Conservation (phyloP, 768 basidiomycete genomes). For the Hypsizygus marmoreus region DNA sequence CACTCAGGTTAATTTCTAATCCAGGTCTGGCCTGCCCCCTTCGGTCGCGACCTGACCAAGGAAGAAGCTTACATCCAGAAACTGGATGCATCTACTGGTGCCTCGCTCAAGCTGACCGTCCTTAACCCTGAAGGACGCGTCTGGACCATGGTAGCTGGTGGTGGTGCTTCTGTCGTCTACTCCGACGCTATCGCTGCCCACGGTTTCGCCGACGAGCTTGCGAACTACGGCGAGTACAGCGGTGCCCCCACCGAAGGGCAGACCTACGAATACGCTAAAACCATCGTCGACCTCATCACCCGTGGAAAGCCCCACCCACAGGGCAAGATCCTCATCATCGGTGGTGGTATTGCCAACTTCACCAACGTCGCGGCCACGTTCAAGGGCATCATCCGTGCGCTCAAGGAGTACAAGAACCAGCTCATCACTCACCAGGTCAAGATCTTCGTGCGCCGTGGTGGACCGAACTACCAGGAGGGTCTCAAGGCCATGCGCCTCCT, state of each 20-base stretch:
- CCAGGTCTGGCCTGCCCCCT: constrained; percentile 86
- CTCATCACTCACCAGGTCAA: constrained; percentile 84
- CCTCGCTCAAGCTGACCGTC: constrained; percentile 97
- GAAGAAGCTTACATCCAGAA: constrained; percentile 99
- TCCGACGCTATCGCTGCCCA: constrained; percentile 86
- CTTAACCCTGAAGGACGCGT: constrained; percentile 93
- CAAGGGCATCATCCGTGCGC: constrained; percentile 98
- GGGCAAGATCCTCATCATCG: constrained; percentile 99
- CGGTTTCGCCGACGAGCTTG: constrained; percentile 95
- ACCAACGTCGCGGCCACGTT: constrained; percentile 99
- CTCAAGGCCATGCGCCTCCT: constrained; percentile 98
- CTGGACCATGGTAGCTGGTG: constrained; percentile 99
- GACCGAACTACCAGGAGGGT: constrained; percentile 97
- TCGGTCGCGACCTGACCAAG: constrained; percentile 96
- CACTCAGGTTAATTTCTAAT: neutral
- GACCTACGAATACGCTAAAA: constrained; percentile 99
- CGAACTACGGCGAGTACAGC: constrained; percentile 99
- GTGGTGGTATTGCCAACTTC: constrained; percentile 99
- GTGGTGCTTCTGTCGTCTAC: constrained; percentile 74
- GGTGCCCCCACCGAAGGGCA: constrained; percentile 98
- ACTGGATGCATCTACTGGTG: constrained; percentile 94
- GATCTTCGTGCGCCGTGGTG: constrained; percentile 97
- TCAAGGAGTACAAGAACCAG: constrained; percentile 88
- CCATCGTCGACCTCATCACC: constrained; percentile 94
- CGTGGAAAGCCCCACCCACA: constrained; percentile 80